phyloP scores from a whole-genome alignment of 352 stramenopile genomes.

The Paralagenidium karlingii region DNA sequence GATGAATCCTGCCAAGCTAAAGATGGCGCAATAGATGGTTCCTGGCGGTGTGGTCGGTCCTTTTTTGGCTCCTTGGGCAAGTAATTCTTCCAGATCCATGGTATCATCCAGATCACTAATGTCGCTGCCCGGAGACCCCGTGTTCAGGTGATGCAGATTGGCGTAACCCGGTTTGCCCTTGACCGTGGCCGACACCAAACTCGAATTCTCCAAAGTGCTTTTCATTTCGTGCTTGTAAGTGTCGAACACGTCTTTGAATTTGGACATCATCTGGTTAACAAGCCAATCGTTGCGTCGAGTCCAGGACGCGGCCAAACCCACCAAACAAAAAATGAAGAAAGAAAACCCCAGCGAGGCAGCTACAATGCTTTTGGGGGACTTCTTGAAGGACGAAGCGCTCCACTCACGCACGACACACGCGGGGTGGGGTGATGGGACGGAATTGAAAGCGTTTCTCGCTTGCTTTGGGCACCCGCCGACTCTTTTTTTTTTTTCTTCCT shows the following conservation, averaged over 20 bases:
- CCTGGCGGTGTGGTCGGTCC: slow-evolving; percentile 59
- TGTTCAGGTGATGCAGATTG: slow-evolving; percentile 73
- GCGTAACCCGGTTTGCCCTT: slow-evolving; percentile 64
- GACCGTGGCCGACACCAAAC: slow-evolving; percentile 56
- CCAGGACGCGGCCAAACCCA: too few relatives aligned
- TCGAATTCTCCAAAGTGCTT: slow-evolving; percentile 45
- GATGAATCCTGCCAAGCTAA: slow-evolving; percentile 59
- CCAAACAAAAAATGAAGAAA: too few relatives aligned
- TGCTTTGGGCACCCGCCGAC: too few relatives aligned
- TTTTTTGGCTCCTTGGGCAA: slow-evolving; percentile 56
- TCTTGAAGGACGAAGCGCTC: too few relatives aligned
- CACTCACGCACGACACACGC: too few relatives aligned
- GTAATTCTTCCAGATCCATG: slow-evolving; percentile 63
- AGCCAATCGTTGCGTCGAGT: too few relatives aligned
- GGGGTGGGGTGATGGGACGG: too few relatives aligned
- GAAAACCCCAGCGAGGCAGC: too few relatives aligned
- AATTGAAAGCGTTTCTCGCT: too few relatives aligned
- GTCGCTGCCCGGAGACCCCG: slow-evolving; percentile 60
- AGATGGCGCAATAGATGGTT: slow-evolving; percentile 62
- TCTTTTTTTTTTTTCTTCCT: too few relatives aligned
- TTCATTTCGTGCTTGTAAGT: slow-evolving; percentile 72
- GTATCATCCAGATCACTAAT: slow-evolving; percentile 60
- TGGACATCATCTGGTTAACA: slow-evolving; percentile 35
- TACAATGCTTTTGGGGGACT: too few relatives aligned
- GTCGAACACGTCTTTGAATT: slow-evolving; percentile 69